Evolutionary conservation across 2,329 filamentous ascomycete genomes (phyloP).

Genomic region (Diplodia intermedia): DNA sequence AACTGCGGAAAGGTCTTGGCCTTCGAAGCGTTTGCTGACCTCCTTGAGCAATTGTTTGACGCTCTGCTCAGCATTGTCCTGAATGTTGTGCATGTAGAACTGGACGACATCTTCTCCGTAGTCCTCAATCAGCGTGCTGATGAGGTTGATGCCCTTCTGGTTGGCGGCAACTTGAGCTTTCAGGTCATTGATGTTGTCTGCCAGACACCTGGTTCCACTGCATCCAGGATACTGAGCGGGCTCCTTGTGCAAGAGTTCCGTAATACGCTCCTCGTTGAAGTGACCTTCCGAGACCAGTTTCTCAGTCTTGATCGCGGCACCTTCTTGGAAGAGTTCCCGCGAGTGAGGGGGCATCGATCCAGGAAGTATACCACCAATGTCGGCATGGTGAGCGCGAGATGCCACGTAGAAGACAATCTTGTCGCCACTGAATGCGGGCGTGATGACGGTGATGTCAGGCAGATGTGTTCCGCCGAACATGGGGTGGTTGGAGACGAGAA

Average conservation of each 20-base stretch:
- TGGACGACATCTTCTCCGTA: slow-evolving; percentile 80
- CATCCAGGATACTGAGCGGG: slow-evolving; percentile 78
- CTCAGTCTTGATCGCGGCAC: slow-evolving; percentile 62
- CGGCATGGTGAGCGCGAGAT: slow-evolving; percentile 80
- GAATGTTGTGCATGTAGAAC: slow-evolving; percentile 84
- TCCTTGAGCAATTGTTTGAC: slow-evolving; percentile 76
- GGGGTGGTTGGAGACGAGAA: slow-evolving; percentile 83
- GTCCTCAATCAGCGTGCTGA: slow-evolving; percentile 75
- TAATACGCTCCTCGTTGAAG: slow-evolving; percentile 80
- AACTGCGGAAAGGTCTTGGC: slow-evolving; percentile 72
- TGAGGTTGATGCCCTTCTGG: slow-evolving; percentile 81
- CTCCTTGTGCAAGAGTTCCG: slow-evolving; percentile 72
- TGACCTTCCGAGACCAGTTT: slow-evolving; percentile 77
- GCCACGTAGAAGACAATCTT: slow-evolving; percentile 84
- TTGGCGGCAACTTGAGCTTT: slow-evolving; percentile 89
- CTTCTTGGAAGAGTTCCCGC: slow-evolving; percentile 64
- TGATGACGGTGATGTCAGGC: slow-evolving; percentile 82
- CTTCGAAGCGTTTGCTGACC: slow-evolving; percentile 72
- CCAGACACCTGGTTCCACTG: slow-evolving; percentile 77
- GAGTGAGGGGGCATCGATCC: slow-evolving; percentile 84
- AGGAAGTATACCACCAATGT: slow-evolving; percentile 82
- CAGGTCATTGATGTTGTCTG: slow-evolving; percentile 84
- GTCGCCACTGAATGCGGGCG: slow-evolving; percentile 76
- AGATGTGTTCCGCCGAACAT: slow-evolving; percentile 85
- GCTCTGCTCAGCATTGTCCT: slow-evolving; percentile 77